Base-by-base conservation (phyloP, 257 asterid species). In the Solanum microdontum region DNA sequence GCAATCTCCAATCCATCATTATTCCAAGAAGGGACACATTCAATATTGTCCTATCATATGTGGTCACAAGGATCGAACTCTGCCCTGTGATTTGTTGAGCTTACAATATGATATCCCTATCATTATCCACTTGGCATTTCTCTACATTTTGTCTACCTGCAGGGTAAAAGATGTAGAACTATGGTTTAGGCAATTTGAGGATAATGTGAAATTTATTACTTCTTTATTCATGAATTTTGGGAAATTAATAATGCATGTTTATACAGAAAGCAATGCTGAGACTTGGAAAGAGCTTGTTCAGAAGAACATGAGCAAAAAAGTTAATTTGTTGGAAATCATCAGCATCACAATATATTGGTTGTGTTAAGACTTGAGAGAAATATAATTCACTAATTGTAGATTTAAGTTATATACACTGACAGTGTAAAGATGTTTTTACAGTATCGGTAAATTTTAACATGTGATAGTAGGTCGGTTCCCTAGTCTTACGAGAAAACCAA, bases 261-360 rank as follows among this genome's bases (percentile, higher is more conserved):
- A 73, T 19, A 34, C 23, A 8, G 26, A 36, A 74, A 21, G 5
- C 30, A 74, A 36, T 74, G 51, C 10, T 82, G 96, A 93, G 58
- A 88, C 89, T 74, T 95, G 98, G 99, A 91, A 92, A 87, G 87
- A 92, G 89, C 96, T 95, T 58, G 93, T 94, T 86, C 92, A 88
- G 87, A 97, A 94, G 91, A 98, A 58, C 88, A 95, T 97, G 99
- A 93, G 66, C 70, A 93, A 94, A 58, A 95, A 97, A 87, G 91
- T 94, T 79, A 97, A 48, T 14, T 5, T 48, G 98, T 88, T 97
- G 97, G 99, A 95, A 93, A 70, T 60, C 98, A 28, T 97, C 99
- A 75, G 94, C 99, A 83, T 85, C 93, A 32, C 48, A 93, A 79
- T 94, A 94, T n/a, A 88, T 64, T 91, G 90, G 93, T 96, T 77